These are phyloP conservation scores for Wickerhamiella alocasiicola DNA, from an alignment of 805 yeast species.

Conservation along the genomic window DNA sequence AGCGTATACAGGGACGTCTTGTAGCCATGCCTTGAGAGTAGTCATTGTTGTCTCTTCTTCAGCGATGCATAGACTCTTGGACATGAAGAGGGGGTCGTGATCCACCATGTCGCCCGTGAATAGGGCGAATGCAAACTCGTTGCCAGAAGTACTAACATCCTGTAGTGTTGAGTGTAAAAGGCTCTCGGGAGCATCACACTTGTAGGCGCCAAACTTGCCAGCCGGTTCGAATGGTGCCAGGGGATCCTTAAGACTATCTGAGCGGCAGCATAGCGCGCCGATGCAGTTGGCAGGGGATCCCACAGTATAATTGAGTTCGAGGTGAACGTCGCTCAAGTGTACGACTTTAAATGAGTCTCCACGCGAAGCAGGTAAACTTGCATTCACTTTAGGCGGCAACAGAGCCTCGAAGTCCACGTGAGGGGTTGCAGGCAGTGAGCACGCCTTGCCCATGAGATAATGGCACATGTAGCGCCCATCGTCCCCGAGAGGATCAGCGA, in stretches of 20 bases:
- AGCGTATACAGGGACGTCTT: constrained; percentile 45
- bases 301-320: constrained; percentile 38
- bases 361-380: constrained; percentile 15
- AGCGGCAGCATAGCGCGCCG: constrained; percentile 51
- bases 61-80: constrained; percentile 36
- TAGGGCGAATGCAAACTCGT: constrained; percentile 43
- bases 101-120: constrained; percentile 70
- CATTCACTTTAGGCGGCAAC: constrained; percentile 35
- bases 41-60: constrained; percentile 43
- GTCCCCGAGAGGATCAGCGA: constrained; percentile 39
- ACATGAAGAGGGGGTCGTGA: constrained; percentile 41
- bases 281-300: constrained; percentile 35
- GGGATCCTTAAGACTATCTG: constrained; percentile 33
- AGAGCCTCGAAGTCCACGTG: constrained; percentile 33
- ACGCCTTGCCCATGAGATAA: constrained; percentile 35
- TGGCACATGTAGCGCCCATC: constrained; percentile 56
- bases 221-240: constrained; percentile 35
- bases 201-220: constrained; percentile 46
- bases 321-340: constrained; percentile 56
- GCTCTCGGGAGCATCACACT: constrained; percentile 55
- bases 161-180: constrained; percentile 46
- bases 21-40: constrained; percentile 40
- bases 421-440: constrained; percentile 44
- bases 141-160: constrained; percentile 30
- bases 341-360: constrained; percentile 43